Evolutionary conservation across 2,329 filamentous ascomycete genomes (phyloP).

Genomic region (Exophiala xenobiotica): DNA sequence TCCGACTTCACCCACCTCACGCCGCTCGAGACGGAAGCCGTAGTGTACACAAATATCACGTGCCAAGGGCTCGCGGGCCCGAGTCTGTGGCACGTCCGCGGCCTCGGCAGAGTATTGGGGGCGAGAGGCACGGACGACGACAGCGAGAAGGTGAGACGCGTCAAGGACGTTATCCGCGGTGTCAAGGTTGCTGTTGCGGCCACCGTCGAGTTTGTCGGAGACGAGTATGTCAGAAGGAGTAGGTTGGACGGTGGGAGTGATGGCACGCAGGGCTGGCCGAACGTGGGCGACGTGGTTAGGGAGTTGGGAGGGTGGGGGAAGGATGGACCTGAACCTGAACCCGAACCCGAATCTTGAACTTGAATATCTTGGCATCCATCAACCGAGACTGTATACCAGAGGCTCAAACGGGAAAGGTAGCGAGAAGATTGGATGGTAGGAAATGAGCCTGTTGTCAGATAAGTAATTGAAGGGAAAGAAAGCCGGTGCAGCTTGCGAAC

Average conservation of each 20-base stretch:
- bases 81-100: conserved; percentile 49
- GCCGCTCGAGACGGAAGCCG: conserved; percentile 45
- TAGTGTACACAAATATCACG: conserved; percentile 47
- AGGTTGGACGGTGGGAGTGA: conserved; percentile 21
- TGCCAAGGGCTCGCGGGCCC: conserved; percentile 44
- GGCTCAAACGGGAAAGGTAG: too few species aligned
- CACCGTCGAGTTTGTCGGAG: conserved; percentile 27
- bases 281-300: conserved; percentile 30
- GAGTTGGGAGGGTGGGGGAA: conserved; percentile 30
- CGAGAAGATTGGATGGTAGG: too few species aligned
- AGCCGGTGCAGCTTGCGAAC: too few species aligned
- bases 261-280: conserved; percentile 22
- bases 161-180: conserved; percentile 27
- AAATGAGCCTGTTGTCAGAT: too few species aligned
- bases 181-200: conserved; percentile 25
- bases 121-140: conserved; percentile 27
- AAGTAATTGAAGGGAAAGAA: too few species aligned
- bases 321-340: conserved; percentile 12
- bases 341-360: neutral
- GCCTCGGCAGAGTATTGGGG: conserved; percentile 39
- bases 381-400: too few species aligned
- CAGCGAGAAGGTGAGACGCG: conserved; percentile 11
- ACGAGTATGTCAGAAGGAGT: conserved; percentile 23
- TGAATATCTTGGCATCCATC: neutral
- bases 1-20: conserved; percentile 44